Evolutionary conservation across 108 stramenopile genomes (phyloP), one percentile per base, ranked within the genome.

Genomic region (Nannochloropsis gaditana): DNA sequence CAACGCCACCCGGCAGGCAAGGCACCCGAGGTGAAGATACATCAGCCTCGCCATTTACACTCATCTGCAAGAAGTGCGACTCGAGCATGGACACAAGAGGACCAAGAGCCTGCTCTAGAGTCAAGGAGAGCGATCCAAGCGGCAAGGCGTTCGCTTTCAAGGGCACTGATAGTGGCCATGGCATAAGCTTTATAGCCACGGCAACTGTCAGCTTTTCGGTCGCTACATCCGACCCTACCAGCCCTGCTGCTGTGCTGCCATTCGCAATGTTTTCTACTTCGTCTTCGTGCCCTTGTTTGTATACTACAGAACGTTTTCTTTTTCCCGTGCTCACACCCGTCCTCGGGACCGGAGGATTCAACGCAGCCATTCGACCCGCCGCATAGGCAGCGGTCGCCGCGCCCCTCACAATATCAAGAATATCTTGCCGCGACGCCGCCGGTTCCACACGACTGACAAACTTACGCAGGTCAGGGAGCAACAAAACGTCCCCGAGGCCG

Each of bases 61-160:
- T 31, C 31, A 31, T n/a, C n/a, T 73, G 59, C 19, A 73, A n/a
- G 19, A 73, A 73, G 8, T n/a, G 59, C 2, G 59, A 73, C n/a
- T 73, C n/a, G 59, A 73, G 59, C 59, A 73, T 73, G 15, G 59
- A 73, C 59, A 73, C 59, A n/a, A 73, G 59, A n/a, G 59, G 59
- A 2, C 2, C 59, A 73, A n/a, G 15, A n/a, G n/a, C 5, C 59
- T 73, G 19, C 59, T n/a, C 19, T n/a, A 73, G 19, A n/a, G 59
- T n/a, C 59, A 73, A 73, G n/a, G 5, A 73, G 19, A 73, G 19
- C 59, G 59, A n/a, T n/a, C 59, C 59, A 73, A n/a, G 59, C 8
- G 15, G 59, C 59, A 73, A 6, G 19, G 19, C 15, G 19, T 73
- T 6, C n/a, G n/a, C 1, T n/a, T 73, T 15, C n/a, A 73, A 8